phyloP scores from a whole-genome alignment of 495 filamentous ascomycete species.

The Xylaria castorea region DNA sequence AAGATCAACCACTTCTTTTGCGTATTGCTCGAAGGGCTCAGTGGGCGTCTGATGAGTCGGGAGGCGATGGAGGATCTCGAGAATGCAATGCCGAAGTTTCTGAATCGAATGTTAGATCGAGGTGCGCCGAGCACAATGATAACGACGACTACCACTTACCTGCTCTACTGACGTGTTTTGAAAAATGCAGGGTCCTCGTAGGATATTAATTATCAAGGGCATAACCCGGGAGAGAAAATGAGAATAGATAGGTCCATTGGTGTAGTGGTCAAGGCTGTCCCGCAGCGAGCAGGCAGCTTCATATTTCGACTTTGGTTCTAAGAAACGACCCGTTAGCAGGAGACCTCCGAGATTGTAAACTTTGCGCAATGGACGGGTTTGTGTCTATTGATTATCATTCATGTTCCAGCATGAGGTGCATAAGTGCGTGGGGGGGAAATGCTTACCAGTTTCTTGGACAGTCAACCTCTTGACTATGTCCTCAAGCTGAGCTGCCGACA shows the following conservation, averaged over 20 bases:
- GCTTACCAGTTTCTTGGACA: slow-evolving; percentile 58
- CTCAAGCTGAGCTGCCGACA: slow-evolving; percentile 60
- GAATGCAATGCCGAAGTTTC: slow-evolving; percentile 87
- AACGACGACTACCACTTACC: slow-evolving; percentile 47
- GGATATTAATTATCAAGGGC: slow-evolving; percentile 85
- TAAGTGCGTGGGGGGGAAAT: background rate
- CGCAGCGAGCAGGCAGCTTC: slow-evolving; percentile 80
- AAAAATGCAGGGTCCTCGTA: slow-evolving; percentile 89
- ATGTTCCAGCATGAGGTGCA: background rate
- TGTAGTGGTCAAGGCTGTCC: slow-evolving; percentile 79
- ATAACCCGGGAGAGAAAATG: slow-evolving; percentile 84
- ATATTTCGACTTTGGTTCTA: slow-evolving; percentile 78
- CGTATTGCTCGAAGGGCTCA: slow-evolving; percentile 85
- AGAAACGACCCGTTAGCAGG: slow-evolving; percentile 15
- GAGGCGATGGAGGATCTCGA: slow-evolving; percentile 93
- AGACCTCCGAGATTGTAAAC: background rate
- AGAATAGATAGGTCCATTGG: slow-evolving; percentile 64
- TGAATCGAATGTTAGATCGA: slow-evolving; percentile 46
- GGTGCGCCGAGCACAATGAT: slow-evolving; percentile 23
- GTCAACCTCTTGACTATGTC: slow-evolving; percentile 60
- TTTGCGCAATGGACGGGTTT: background rate
- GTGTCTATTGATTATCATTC: background rate
- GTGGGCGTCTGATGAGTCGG: slow-evolving; percentile 71
- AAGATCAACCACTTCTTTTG: slow-evolving; percentile 82
- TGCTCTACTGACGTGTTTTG: slow-evolving; percentile 86